Evolutionary conservation across 2,329 filamentous ascomycete genomes (phyloP), one percentile per base, ranked within the genome.

Genomic region (Neofusicoccum laricinum): DNA sequence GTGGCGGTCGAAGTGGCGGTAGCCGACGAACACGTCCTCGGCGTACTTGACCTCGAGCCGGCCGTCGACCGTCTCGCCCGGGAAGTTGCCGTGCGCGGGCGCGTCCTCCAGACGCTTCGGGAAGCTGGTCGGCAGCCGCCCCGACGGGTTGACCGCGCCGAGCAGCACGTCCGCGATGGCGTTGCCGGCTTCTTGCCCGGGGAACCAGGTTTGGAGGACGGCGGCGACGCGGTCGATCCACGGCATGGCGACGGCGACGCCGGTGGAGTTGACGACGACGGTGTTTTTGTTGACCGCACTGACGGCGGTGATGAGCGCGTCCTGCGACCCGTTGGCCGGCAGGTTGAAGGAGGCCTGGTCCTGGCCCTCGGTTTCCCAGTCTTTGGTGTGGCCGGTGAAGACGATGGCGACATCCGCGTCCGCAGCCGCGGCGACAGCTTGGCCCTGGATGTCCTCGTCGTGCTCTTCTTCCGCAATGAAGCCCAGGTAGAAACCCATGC

Each of bases 151-250:
- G 53, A 86, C 84, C 66, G 88, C 85, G 57, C 90, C 90, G 68
- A 91, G 91, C 0, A 94, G 80, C 2, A 94, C 83, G 68, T 94
- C 91, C 0, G 90, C 90, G 67, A 96, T 89, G 11, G 88, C 88
- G 71, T 93, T 92, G 8, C 91, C 91, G 6, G 89, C 90, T 78
- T 96, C 91, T 71, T 95, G 92, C 15, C 92, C 92, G 65, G 91
- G 90, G 71, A 93, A 95, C 90, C 91, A 95, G 7, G 90, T 84
- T 72, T 92, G 89, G 0, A 93, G 71, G 34, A 92, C 86, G 2
- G 88, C 85, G 3, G 88, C 85, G 3, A 90, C 87, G 19, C 81
- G 76, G 67, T 86, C 80, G 1, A 81, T 85, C 90, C 89, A 93
- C n/a, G 89, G 88, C 87, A 91, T 87, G 6, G 82, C 81, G 25